These are phyloP conservation scores for Euphorbia corollata DNA, from an alignment of 441 rosid genomes.

Conservation along the genomic window DNA sequence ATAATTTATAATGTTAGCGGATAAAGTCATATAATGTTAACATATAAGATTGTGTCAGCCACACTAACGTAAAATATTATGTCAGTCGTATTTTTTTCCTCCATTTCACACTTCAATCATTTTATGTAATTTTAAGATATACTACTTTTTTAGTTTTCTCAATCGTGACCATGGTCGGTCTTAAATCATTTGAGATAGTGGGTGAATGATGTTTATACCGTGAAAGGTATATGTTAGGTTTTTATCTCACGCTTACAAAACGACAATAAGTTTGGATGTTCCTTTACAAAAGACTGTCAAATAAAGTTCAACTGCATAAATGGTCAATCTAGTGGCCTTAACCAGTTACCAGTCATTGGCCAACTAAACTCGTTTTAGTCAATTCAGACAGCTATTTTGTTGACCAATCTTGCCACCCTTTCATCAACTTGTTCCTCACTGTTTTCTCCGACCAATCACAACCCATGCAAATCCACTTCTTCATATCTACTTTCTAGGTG, in stretches of 20 bases:
- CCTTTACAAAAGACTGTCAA: neutral
- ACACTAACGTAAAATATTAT: too few relatives aligned
- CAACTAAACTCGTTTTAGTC: conserved; percentile 9
- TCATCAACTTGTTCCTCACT: neutral
- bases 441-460: neutral
- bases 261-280: neutral
- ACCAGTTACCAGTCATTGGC: conserved; percentile 7
- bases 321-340: conserved; percentile 10
- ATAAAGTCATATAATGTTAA: too few relatives aligned
- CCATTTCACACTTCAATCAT: too few relatives aligned
- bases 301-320: conserved; percentile 6
- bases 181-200: too few relatives aligned
- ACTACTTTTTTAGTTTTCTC: too few relatives aligned
- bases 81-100: too few relatives aligned
- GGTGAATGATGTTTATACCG: too few relatives aligned
- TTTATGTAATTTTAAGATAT: too few relatives aligned
- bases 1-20: too few relatives aligned
- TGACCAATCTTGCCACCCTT: neutral
- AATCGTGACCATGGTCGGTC: too few relatives aligned
- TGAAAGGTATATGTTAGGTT: too few relatives aligned
- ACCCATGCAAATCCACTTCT: neutral
- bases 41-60: too few relatives aligned
- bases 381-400: conserved; percentile 17
- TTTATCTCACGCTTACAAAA: neutral
- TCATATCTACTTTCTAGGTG: neutral